Evolutionary conservation across 495 filamentous ascomycete species (phyloP), one percentile per base, ranked within the genome.

Genomic region (Podospora bellae-mahoneyi): DNA sequence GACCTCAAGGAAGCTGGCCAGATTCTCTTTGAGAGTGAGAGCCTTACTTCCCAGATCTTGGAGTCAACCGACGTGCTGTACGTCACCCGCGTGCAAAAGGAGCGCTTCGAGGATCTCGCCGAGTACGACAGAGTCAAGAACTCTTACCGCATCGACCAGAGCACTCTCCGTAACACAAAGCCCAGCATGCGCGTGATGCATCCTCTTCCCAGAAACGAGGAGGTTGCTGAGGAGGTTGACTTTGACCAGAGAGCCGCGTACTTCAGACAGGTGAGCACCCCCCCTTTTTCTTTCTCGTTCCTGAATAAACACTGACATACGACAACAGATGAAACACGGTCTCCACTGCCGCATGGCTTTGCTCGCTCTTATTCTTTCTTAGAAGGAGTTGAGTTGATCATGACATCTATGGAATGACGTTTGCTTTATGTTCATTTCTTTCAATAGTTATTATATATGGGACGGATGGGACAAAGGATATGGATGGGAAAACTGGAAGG

Each of bases 291-390:
- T 15, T 26, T 44, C 57, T 10, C 34, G 15, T 15, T 19, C 9
- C 30, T 23, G 53, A 56, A 67, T 66, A 69, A 77, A 81, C 77
- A 83, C 82, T 83, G 76, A 84, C 74, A 53, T 19, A 34, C 23
- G 0, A 62, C 72, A 65, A 15, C 75, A 99, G 96, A 99, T 99
- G 95, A 87, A 89, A 79, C 97, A 98, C 81, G 95, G 95, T 68
- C 88, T 99, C 65, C 98, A 97, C 84, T 95, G 91, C 79, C 90
- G 95, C 69, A 99, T 99, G 94, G 95, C 95, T 64, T 82, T 99
- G 81, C 83, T 99, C 75, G 95, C 95, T 66, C 80, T 99, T 77
- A 90, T 98, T 75, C 86, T 99, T 90, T 89, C 90, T 9, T 71
- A 62, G 59, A n/a, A 48, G 9, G 13, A 55, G 64, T 44, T 18